Evolutionary conservation across 2,329 filamentous ascomycete genomes (phyloP).

Genomic region (Beauveria sp.): DNA sequence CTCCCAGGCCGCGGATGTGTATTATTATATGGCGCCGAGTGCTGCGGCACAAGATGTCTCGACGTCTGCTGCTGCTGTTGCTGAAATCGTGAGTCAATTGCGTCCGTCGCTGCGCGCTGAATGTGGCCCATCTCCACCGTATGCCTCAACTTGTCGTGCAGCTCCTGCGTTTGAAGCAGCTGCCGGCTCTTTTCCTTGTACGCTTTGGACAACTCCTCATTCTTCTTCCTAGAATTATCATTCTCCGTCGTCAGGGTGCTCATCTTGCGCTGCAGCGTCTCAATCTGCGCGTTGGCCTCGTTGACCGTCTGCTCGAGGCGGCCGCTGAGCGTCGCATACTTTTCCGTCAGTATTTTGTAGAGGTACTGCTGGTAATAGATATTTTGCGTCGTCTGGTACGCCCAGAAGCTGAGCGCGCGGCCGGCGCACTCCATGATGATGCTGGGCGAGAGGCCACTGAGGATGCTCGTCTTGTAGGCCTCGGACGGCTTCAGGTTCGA

Average conservation of each 20-base stretch:
- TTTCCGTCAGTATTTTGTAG: constrained; percentile 63
- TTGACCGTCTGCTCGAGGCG: constrained; percentile 67
- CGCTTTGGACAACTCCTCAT: constrained; percentile 60
- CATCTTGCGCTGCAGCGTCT: constrained; percentile 56
- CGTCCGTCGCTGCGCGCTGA: constrained; percentile 44
- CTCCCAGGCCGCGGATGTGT: not conserved
- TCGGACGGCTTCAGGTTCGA: constrained; percentile 71
- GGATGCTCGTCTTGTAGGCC: constrained; percentile 80
- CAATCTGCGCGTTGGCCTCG: constrained; percentile 68
- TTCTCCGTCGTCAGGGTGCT: constrained; percentile 54
- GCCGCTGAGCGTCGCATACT: constrained; percentile 55
- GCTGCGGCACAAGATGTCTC: constrained; percentile 12
- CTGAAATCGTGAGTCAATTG: constrained; percentile 21
- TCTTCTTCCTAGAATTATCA: constrained; percentile 58
- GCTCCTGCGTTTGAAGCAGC: constrained; percentile 58
- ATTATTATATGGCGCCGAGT: constrained; percentile 9
- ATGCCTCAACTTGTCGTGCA: constrained; percentile 54
- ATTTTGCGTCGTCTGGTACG: constrained; percentile 77
- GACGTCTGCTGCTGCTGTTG: constrained; percentile 9
- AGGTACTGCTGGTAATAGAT: constrained; percentile 73
- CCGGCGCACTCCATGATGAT: constrained; percentile 82
- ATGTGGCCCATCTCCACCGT: constrained; percentile 48
- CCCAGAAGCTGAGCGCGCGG: constrained; percentile 74
- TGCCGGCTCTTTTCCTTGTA: constrained; percentile 65
- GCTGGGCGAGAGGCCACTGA: constrained; percentile 74